Base-by-base conservation (phyloP, 2,329 filamentous ascomycete genomes). In the Fonsecaea nubica region DNA sequence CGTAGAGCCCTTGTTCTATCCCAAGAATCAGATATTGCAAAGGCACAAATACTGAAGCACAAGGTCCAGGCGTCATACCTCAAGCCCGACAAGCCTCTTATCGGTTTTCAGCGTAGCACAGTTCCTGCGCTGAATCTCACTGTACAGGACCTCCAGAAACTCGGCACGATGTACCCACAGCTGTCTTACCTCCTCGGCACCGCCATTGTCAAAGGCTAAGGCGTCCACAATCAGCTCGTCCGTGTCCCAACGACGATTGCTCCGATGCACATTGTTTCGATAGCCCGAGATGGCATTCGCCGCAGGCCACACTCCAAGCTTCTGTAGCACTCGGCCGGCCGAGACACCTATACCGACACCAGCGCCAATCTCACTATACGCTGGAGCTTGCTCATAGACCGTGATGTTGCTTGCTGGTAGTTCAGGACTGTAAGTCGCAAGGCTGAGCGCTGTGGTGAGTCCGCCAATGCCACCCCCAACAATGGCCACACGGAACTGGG, bases 141-240 rank as follows among this genome's bases (percentile, higher is more conserved):
- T 38, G 32, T 53, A 40, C 35, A 61, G 18, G 18, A 61, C 58
- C 30, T 61, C 58, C 18, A 61, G 45, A 18, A 61, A 54, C 58
- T 61, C 58, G 21, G 58, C 58, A 12, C 58, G 58, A 53, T 61
- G 58, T 10, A 61, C 45, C 58, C 58, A 61, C 18, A 61, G 18
- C 48, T 61, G 58, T 18, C 58, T 48, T 32, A 61, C 48, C 32
- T 61, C 58, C 58, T 61, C 58, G 7, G 32, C 33, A 12, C 45
- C 48, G 15, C 58, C 58, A 9, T 33, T 61, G 48, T 61, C 52
- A 15, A 42, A 52, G 33, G 45, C 58, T 35, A 50, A 36, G 2
- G 58, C 58, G 10, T 61, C 58, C 25, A 61, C 58, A 32, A 61
- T 61, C 35, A 61, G 21, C n/a, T 61, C 58, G 36, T 61, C 58